Conservation (phyloP, 1,284 basidiomycete species). For the Taiwanofungus camphoratus region DNA sequence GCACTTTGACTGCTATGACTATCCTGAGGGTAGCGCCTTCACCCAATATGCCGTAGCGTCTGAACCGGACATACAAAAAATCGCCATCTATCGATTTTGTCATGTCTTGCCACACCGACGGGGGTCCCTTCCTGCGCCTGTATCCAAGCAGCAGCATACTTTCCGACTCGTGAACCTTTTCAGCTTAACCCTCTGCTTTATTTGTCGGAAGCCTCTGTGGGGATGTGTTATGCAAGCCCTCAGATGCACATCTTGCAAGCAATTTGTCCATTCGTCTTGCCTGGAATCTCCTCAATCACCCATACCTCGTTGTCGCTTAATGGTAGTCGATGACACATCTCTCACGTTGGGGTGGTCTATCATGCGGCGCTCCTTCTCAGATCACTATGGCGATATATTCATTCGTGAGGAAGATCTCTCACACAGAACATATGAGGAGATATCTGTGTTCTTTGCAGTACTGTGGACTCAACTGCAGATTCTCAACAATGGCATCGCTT, state of each 20-base stretch:
- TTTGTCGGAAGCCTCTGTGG: constrained; percentile 70
- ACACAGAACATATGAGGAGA: constrained; percentile 56
- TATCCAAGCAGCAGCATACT: constrained; percentile 35
- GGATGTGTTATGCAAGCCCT: constrained; percentile 58
- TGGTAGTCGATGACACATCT: constrained; percentile 36
- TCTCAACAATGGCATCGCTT: constrained; percentile 55
- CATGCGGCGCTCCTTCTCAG: constrained; percentile 50
- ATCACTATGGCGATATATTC: constrained; percentile 42
- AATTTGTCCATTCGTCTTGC: constrained; percentile 59
- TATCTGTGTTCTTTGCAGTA: constrained; percentile 50
- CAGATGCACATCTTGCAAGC: constrained; percentile 56
- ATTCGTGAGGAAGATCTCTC: constrained; percentile 39
- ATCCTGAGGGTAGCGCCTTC: constrained; percentile 54
- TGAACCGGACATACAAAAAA: constrained; percentile 43
- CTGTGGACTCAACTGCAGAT: constrained; percentile 66
- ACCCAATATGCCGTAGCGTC: constrained; percentile 44
- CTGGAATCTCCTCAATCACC: constrained; percentile 23
- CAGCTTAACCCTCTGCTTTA: constrained; percentile 61
- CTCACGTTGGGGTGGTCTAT: constrained; percentile 45
- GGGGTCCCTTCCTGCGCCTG: constrained; percentile 20
- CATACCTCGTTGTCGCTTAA: constrained; percentile 34
- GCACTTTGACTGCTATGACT: constrained; percentile 71
- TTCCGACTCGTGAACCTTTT: constrained; percentile 64
- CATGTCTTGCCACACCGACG: constrained; percentile 33
- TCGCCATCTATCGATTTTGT: constrained; percentile 60